Conservation (phyloP, 768 basidiomycete species). For the Pleurotus djamor region DNA sequence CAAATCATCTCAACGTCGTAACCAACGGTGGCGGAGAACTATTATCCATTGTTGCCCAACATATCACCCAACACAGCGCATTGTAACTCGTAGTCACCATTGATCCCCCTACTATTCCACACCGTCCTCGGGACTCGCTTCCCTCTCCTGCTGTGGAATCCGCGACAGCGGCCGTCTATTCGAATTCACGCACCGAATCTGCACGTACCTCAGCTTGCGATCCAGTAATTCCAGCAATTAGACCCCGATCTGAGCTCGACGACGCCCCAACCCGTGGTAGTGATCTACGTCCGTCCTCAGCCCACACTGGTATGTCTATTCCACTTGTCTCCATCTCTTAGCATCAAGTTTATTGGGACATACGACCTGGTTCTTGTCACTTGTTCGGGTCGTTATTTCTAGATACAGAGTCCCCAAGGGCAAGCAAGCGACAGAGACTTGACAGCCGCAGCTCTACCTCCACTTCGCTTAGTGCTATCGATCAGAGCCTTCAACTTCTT, state of each 20-base stretch:
- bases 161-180: constrained; percentile 20
- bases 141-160: constrained; percentile 49
- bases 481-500: constrained; percentile 26
- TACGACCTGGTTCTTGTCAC: constrained; percentile 6
- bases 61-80: constrained; percentile 13
- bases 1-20: not conserved
- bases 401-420: constrained; percentile 53
- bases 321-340: constrained; percentile 5
- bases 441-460: constrained; percentile 34
- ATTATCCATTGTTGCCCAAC: not conserved
- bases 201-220: constrained; percentile 24
- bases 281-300: constrained; percentile 21
- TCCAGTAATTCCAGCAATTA: constrained; percentile 62
- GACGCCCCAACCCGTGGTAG: constrained; percentile 31
- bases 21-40: too few species aligned
- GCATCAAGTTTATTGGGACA: constrained; percentile 10
- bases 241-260: constrained; percentile 62
- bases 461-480: constrained; percentile 24
- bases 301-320: constrained; percentile 30
- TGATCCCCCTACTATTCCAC: constrained; percentile 63
- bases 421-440: constrained; percentile 72
- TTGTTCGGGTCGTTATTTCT: constrained; percentile 6
- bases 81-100: constrained; percentile 40
- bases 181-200: constrained; percentile 17
- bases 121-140: constrained; percentile 54